Evolutionary conservation across 2,329 filamentous ascomycete genomes (phyloP), one percentile per base, ranked within the genome.

Genomic region (Stagonosporopsis rhizophila): DNA sequence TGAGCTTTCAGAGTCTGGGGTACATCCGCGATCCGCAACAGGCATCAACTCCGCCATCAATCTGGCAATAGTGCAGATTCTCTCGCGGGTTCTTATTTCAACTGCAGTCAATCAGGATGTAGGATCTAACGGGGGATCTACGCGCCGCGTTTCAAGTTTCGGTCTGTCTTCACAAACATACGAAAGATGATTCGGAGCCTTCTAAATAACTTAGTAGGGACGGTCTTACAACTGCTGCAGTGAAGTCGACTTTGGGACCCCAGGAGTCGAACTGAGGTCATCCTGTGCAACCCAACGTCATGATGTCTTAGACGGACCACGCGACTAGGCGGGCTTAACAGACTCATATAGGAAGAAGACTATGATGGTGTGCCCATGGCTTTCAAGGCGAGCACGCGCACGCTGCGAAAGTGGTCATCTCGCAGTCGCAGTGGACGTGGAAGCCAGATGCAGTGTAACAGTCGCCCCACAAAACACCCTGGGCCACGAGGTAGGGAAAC

Each of bases 1-100:
- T 25, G 44, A 58, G 41, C 44, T 49, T 19, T 22, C 41, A 20
- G 49, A 56, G 56, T 56, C 60, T 52, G 60, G 65, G 54, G 58
- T 59, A 50, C 0, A 55, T 65, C 5, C 69, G 64, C 59, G 62
- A 66, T 69, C 54, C 64, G 44, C 64, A 57, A 59, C 59, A 64
- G 38, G 65, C 64, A 67, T 63, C 32, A 55, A 45, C 42, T 59
- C 52, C 60, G 59, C 60, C 30, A 40, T 38, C 57, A 25, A 42
- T 38, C 35, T 57, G 46, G 58, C 61, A 48, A 64, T 51, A 49
- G 44, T 52, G 41, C 46, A 59, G 47, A 57, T 53, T 54, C 27
- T 48, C 38, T 27, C 51, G 28, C 15, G n/a, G n/a, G 48, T 50
- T 50, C 52, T 47, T 67, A 60, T 59, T 60, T 51, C 53, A 22